Percentiles rank a stretch among this genome's conserved stretches.
Conservation (phyloP, 2,329 filamentous ascomycete species). For the Cryphonectria nitschkei region DNA sequence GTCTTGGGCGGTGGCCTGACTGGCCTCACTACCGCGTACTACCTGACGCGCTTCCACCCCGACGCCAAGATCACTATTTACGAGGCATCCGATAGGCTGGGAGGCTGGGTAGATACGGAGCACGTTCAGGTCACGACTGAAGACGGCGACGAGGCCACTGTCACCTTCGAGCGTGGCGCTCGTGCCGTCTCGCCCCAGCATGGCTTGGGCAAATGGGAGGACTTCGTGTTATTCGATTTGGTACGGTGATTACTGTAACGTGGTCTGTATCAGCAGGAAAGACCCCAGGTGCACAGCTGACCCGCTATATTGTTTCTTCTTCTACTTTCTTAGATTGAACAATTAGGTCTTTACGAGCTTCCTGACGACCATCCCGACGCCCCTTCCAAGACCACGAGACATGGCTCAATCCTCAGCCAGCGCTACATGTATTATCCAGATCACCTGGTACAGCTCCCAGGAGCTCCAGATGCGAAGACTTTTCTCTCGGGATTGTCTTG, state of each 20-base stretch:
- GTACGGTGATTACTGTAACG: constrained; percentile 49
- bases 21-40: constrained; percentile 78
- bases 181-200: constrained; percentile 68
- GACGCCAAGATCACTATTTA: constrained; percentile 76
- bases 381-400: constrained; percentile 30
- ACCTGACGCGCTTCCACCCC: constrained; percentile 70
- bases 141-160: constrained; percentile 56
- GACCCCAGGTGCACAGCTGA: constrained; percentile 4
- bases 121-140: constrained; percentile 56
- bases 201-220: constrained; percentile 53
- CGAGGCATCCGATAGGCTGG: constrained; percentile 70
- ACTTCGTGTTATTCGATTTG: constrained; percentile 70
- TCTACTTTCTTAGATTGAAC: constrained; percentile 16
- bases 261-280: constrained; percentile 31
- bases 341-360: constrained; percentile 21
- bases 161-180: constrained; percentile 84
- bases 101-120: constrained; percentile 82
- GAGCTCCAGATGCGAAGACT: constrained; percentile 39
- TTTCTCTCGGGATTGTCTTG: constrained; percentile 7
- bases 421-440: constrained; percentile 91
- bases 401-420: constrained; percentile 45
- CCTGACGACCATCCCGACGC: constrained; percentile 5
- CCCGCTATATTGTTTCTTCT: constrained; percentile 13
- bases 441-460: constrained; percentile 65
- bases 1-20: constrained; percentile 83